Percentiles rank a stretch among this genome's conserved stretches.
phyloP scores from a whole-genome alignment of 2,329 filamentous ascomycete species.

The Macroventuria anomochaeta region DNA sequence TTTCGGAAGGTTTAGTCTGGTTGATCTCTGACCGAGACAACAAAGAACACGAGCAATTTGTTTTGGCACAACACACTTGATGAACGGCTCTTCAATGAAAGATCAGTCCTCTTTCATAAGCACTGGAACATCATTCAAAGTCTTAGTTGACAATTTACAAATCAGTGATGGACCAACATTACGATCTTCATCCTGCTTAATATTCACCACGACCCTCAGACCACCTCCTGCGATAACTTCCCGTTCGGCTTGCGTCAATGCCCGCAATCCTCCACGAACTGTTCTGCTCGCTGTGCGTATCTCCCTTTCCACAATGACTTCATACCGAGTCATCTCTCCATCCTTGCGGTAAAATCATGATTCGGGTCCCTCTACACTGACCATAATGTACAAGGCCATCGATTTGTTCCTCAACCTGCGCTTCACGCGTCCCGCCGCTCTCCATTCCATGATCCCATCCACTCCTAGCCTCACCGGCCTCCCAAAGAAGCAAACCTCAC shows the following conservation, averaged over 20 bases:
- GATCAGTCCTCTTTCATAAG: no score
- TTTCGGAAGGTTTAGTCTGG: no score
- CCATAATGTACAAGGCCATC: neutral
- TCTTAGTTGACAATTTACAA: no score
- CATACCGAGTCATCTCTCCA: neutral
- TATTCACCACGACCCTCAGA: no score
- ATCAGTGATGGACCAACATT: neutral
- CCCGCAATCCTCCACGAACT: neutral
- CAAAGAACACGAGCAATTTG: no score
- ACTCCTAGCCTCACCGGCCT: neutral
- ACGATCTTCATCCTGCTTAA: no score
- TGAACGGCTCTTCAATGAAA: no score
- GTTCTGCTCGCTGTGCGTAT: conserved; percentile 5
- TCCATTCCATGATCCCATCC: neutral
- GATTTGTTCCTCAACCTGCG: neutral
- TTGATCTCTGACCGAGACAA: no score
- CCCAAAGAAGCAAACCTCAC: conserved; percentile 17
- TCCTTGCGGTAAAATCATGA: neutral
- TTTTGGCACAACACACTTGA: no score
- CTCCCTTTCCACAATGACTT: conserved; percentile 1
- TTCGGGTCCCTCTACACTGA: neutral
- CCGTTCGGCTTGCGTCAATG: neutral
- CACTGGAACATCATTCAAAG: no score
- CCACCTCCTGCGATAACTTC: neutral
- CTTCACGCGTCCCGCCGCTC: conserved; percentile 4